These are phyloP conservation scores for Chaetomium sp. DNA, from an alignment of 2,329 filamentous ascomycete genomes.

Conservation along the genomic window DNA sequence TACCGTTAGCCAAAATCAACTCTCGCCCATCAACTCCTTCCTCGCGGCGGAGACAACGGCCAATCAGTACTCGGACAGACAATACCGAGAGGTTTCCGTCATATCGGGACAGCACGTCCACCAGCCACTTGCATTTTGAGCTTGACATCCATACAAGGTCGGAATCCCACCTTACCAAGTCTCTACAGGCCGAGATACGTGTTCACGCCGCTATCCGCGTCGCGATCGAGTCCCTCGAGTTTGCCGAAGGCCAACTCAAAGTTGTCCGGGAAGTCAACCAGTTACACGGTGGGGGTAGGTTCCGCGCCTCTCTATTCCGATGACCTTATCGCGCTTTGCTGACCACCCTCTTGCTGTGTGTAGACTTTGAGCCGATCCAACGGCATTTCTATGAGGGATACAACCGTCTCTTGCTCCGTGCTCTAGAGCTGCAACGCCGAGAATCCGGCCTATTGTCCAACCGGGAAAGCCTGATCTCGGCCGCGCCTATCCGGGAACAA, in stretches of 20 bases:
- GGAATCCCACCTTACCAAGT: constrained; percentile 11
- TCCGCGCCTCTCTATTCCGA: not conserved
- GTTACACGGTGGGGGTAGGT: constrained; percentile 20
- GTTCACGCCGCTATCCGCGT: constrained; percentile 24
- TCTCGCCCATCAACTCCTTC: not conserved
- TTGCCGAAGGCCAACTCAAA: constrained; percentile 23
- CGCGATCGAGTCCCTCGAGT: constrained; percentile 23
- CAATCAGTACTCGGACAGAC: not conserved
- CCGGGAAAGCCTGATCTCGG: not conserved
- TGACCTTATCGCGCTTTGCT: not conserved
- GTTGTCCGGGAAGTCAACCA: constrained; percentile 20
- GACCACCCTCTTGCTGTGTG: not conserved
- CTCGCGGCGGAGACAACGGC: not conserved
- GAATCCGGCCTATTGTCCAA: constrained; percentile 13
- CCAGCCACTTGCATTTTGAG: not conserved
- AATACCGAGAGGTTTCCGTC: not conserved
- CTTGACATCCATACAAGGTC: not conserved
- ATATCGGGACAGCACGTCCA: not conserved
- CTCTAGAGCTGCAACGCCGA: constrained; percentile 19
- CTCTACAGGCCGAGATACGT: constrained; percentile 22
- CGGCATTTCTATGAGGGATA: constrained; percentile 23
- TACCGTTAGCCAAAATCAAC: not conserved
- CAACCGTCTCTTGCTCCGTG: constrained; percentile 20
- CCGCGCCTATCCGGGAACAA: not conserved
- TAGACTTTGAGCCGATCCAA: constrained; percentile 18